Base-by-base conservation (phyloP, 805 yeast genomes). In the Sugiyamaella marilandica region DNA sequence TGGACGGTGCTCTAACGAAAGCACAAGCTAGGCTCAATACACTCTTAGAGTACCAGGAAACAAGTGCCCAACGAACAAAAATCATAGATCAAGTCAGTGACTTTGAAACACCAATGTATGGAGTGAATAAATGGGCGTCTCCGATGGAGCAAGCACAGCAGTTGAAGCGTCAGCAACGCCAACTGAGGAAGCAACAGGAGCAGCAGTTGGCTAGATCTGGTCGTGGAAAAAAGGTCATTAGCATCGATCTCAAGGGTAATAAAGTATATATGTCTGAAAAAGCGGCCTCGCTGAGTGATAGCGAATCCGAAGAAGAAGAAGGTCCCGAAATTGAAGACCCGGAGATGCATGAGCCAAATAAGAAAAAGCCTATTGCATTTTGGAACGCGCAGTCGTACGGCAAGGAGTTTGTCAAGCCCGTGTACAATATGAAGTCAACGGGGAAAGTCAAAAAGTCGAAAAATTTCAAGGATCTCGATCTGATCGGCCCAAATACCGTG, bases 1-100 rank as follows among this genome's bases (percentile, higher is more conserved):
- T 71, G n/a, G 83, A 83, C 58, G 76, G 80, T 0, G 91, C 84
- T 41, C 69, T 87, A 35, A 58, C 73, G 2, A 74, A 75, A 52
- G 99, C 99, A 0, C 85, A 87, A 59, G 80, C 80, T 44, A 73
- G 91, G 48, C 71, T 94, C 47, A 87, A 87, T 32, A 84, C 81
- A 32, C 70, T 94, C 46, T 72, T 94, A 43, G 78, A 82, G 56
- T 94, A 83, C 67, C 99, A 94, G 66, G 87, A 80, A 1, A 82
- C 91, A 14, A 87, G 95, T 5, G 87, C 91, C 1, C 95, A 89
- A 66, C 76, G 99, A 65, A 94, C 99, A 0, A 82, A 81, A 60
- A 89, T 94, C 57, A 91, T 95, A 37, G 99, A 94, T 65, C 84
- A 88, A 64, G 97, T 95, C 0, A 81, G 95, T 4, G 99, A 94